Conservation (phyloP, 352 stramenopile genomes). For the Pythium dissimile region DNA sequence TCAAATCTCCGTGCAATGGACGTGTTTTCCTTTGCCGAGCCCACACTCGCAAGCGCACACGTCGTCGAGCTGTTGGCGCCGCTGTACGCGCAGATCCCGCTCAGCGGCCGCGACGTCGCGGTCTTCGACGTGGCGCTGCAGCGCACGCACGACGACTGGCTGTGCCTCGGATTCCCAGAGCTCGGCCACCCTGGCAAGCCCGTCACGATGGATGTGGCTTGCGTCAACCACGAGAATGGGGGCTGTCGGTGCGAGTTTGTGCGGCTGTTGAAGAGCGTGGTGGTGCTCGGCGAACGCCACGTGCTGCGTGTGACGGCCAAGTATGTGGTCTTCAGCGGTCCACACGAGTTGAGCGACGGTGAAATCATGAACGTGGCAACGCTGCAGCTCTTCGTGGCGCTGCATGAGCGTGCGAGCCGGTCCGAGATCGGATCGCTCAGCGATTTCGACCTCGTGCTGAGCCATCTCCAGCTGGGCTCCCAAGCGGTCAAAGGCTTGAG, state of each 20-base stretch:
- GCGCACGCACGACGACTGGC: conserved; percentile 11
- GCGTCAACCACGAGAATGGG: conserved; percentile 32
- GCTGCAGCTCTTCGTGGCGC: conserved; percentile 41
- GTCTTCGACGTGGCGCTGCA: conserved; percentile 7
- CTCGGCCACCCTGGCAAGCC: conserved; percentile 12
- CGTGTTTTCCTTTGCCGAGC: no score
- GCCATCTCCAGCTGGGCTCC: conserved; percentile 53
- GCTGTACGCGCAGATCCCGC: conserved; percentile 2
- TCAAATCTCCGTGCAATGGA: neutral
- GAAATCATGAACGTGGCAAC: conserved; percentile 28
- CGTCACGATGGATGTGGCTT: conserved; percentile 37
- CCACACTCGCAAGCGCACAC: neutral
- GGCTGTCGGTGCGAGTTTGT: conserved; percentile 48
- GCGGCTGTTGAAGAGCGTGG: conserved; percentile 37
- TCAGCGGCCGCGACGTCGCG: neutral
- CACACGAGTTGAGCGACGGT: no score
- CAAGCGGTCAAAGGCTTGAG: conserved; percentile 35
- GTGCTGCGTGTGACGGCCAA: conserved; percentile 35
- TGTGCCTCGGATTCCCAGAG: conserved; percentile 19
- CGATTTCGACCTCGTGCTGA: conserved; percentile 59
- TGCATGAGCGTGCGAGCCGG: conserved; percentile 32
- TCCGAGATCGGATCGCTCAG: conserved; percentile 27
- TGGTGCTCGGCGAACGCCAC: conserved; percentile 39
- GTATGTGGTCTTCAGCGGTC: no score
- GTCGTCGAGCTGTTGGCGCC: conserved; percentile 21